Evolutionary conservation across 2,329 filamentous ascomycete species (phyloP), one percentile per base, ranked within the genome.

Genomic region (Thelonectria blattea): DNA sequence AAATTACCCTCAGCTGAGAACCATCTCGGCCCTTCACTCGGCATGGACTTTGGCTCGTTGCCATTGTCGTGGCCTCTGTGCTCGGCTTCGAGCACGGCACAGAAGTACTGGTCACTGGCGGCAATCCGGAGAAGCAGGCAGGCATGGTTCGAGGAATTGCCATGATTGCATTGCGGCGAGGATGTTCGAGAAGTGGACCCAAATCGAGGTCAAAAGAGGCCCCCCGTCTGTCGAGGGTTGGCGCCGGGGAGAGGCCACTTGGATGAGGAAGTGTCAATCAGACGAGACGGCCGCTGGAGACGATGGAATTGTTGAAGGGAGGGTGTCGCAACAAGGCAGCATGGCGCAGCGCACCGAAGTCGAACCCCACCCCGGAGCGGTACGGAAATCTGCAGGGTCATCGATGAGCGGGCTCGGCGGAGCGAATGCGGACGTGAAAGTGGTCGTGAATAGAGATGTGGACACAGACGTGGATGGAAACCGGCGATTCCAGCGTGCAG

Each of bases 291-390:
- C 22, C 42, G 42, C 22, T 14, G 42, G 46, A 42, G 57, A 42
- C 39, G 51, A 54, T 42, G 22, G 46, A 39, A 56, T 42, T 50
- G 43, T 47, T 48, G 46, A 32, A 56, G 41, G 49, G 46, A 61
- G 55, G 59, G 60, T 60, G 59, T 65, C 58, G 51, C 58, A 60
- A 62, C 58, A 60, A 62, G 62, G 57, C 60, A 49, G 56, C 64
- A 63, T 67, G 60, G 67, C 67, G 62, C 67, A 70, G 65, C 42
- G 42, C 30, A 39, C 49, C 58, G 34, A 61, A 57, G 48, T 47
- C 37, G 53, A 55, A 53, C 37, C 34, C 46, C 51, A 56, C 53
- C 39, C 45, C 47, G 58, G 47, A 56, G 58, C 52, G 34, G 53
- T 52, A 47, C 52, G 58, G 57, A 42, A 60, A 56, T 56, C 58